phyloP scores from a whole-genome alignment of 2,329 filamentous ascomycete species.

The Sclerotinia sclerotiorum region DNA sequence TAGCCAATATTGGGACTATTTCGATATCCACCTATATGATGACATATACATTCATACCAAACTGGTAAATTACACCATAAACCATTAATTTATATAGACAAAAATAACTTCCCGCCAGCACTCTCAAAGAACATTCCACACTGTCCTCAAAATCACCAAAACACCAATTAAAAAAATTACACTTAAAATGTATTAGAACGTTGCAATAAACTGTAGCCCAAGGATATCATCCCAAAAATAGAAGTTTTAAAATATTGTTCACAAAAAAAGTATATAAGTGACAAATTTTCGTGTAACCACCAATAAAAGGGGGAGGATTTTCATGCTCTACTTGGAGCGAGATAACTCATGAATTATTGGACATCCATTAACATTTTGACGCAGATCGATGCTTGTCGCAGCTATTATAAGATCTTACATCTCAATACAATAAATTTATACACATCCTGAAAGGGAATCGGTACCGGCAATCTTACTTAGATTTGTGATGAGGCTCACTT shows the following conservation, averaged over 20 bases:
- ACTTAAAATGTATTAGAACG: background rate
- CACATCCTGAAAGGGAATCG: background rate
- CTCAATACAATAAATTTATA: background rate
- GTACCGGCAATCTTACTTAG: background rate
- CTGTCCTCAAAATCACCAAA: background rate
- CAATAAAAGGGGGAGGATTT: background rate
- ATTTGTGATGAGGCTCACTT: background rate
- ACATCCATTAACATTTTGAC: background rate
- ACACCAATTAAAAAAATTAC: background rate
- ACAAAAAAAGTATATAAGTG: background rate
- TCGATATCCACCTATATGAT: too few species aligned
- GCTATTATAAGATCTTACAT: too few species aligned
- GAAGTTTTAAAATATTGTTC: background rate
- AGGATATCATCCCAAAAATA: background rate
- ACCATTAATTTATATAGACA: too few species aligned
- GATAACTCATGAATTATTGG: background rate
- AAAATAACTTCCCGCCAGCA: too few species aligned
- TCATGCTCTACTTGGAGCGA: conserved; percentile 1
- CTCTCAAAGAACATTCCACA: too few species aligned
- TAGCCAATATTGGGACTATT: too few species aligned
- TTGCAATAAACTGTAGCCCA: background rate
- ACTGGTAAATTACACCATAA: too few species aligned
- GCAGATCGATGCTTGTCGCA: background rate
- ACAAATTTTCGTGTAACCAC: background rate
- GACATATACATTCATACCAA: background rate